Evolutionary conservation across 257 asterid species (phyloP).

Genomic region (Apocynum venetum): DNA sequence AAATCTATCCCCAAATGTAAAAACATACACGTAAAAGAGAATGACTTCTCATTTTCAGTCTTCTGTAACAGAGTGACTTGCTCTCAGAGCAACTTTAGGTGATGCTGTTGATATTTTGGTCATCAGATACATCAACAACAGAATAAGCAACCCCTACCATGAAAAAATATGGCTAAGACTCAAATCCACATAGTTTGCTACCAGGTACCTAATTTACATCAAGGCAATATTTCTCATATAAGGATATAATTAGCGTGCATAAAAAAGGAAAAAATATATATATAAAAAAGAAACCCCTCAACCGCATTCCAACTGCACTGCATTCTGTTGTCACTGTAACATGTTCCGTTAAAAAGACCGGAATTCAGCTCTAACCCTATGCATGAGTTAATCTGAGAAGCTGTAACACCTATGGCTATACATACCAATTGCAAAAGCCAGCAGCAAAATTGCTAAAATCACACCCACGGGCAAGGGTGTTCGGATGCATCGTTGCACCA

Average conservation of each 20-base stretch:
- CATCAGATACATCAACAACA: neutral
- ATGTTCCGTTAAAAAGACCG: slow-evolving; percentile 25
- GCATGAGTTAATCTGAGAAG: slow-evolving; percentile 1
- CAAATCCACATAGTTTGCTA: neutral
- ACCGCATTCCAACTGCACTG: neutral
- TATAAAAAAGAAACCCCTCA: neutral
- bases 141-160: neutral
- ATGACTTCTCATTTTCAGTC: neutral
- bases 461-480: neutral
- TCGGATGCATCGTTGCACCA: neutral
- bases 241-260: neutral
- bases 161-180: neutral
- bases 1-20: no score
- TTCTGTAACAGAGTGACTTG: neutral
- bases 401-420: slow-evolving; percentile 8
- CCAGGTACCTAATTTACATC: neutral
- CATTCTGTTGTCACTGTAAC: slow-evolving; percentile 8
- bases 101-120: neutral
- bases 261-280: neutral
- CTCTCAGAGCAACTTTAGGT: no score
- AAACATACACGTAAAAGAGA: no score
- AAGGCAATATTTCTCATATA: neutral
- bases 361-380: slow-evolving; percentile 20
- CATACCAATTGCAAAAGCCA: slow-evolving; percentile 10
- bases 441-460: slow-evolving; percentile 15